These are phyloP conservation scores for Microthyrium microscopicum DNA, from an alignment of 2,329 filamentous ascomycete species.

Conservation along the genomic window DNA sequence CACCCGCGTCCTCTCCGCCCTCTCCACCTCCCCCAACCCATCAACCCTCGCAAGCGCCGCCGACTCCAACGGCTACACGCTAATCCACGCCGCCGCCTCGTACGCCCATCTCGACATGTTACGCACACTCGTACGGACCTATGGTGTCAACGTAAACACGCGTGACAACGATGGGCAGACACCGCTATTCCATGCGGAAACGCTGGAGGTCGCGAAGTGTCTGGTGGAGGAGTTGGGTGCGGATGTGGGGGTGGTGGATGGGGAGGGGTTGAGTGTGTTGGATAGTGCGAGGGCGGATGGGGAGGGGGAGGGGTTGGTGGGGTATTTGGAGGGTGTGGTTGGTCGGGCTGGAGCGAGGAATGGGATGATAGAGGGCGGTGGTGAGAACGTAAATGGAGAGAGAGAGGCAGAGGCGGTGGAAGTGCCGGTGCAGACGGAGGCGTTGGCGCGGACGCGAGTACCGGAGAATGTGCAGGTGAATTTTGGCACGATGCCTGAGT, in stretches of 20 bases:
- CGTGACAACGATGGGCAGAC: conserved; percentile 87
- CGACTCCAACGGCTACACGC: conserved; percentile 85
- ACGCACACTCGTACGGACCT: conserved; percentile 56
- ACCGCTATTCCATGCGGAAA: conserved; percentile 85
- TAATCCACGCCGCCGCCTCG: conserved; percentile 82
- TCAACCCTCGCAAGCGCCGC: conserved; percentile 58
- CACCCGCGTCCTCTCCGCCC: conserved; percentile 52
- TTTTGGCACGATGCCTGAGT: conserved; percentile 54
- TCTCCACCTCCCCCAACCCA: conserved; percentile 54
- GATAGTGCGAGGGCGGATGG: too few species aligned
- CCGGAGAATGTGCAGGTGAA: conserved; percentile 66
- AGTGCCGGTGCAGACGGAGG: not conserved
- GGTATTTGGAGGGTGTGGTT: conserved; percentile 36
- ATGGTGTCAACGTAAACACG: conserved; percentile 63
- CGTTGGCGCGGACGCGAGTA: conserved; percentile 3
- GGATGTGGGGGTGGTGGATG: conserved; percentile 47
- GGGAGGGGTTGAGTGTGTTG: conserved; percentile 62
- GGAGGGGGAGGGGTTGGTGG: conserved; percentile 57
- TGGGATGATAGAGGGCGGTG: too few species aligned
- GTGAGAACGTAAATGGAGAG: too few species aligned
- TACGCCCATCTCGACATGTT: conserved; percentile 78
- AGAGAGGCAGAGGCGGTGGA: conserved; percentile 7
- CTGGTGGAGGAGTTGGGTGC: conserved; percentile 68
- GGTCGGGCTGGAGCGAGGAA: conserved; percentile 19
- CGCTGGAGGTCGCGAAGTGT: conserved; percentile 56